Base-by-base conservation (phyloP, 75 land plant genomes). In the Cupressus sempervirens region DNA sequence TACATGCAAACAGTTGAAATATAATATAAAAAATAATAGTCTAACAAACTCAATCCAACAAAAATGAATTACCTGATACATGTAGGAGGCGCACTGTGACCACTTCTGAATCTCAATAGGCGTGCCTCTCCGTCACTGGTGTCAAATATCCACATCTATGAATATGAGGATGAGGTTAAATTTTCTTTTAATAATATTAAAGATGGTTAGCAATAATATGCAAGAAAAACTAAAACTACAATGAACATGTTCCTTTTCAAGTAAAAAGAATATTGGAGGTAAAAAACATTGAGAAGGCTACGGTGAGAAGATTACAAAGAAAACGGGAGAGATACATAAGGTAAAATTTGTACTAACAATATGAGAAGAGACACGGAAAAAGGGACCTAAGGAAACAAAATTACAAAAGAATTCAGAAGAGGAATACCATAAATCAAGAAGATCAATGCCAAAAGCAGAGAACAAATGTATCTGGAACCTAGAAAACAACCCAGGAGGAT, bases 91-190 rank as follows among this genome's bases (percentile, higher is more conserved):
- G 99, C 99, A 91, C 99, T 95, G 84, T 98, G 99, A 46, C 99
- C 99, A 90, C 96, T 98, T 85, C 99, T 88, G 82, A 95, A 98
- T 34, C 99, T 97, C 26, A 96, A 82, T 46, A 98, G 87, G 35
- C 99, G 93, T 79, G 93, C 93, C 81, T 98, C 99, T 3, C 99
- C 99, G 88, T 98, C 99, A 88, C 83, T 94, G 40, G 95, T 91
- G 83, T 98, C 99, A 91, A 98, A 98, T 43, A 96, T 96, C 99
- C 99, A 98, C 99, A 98, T 98, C 99, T 97, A 84, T 7, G 20
- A 70, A 84, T 83, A 79, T n/a, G n/a, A 84, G 46, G 34, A 1
- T 5, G 36, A 40, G 11, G 41, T 70, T 45, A 73, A 5, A 80
- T 29, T 38, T n/a, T 45, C 38, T 68, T 38, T 30, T 50, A 52